Evolutionary conservation across 169 alveolate genomes (phyloP).

Genomic region (Theileria equi): DNA sequence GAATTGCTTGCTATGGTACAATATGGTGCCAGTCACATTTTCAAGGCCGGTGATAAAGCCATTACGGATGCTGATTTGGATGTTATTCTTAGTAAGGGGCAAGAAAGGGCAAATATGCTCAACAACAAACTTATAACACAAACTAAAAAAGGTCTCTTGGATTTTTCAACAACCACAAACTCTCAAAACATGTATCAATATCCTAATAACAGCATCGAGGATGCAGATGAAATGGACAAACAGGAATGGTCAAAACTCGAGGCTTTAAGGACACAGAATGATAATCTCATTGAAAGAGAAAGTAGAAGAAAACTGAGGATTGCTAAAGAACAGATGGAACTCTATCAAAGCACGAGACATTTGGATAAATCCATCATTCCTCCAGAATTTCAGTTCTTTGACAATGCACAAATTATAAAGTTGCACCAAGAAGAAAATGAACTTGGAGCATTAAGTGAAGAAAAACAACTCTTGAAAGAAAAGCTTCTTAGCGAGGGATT

Average conservation of each 20-base stretch:
- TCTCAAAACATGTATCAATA: constrained; percentile 62
- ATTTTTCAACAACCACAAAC: constrained; percentile 49
- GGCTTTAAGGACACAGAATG: constrained; percentile 40
- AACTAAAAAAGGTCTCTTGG: constrained; percentile 62
- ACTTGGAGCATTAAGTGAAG: constrained; percentile 57
- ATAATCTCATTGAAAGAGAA: constrained; percentile 32
- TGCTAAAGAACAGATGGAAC: constrained; percentile 27
- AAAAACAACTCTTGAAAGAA: constrained; percentile 52
- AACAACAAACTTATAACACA: constrained; percentile 65
- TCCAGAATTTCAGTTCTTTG: constrained; percentile 69
- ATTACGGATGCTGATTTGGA: constrained; percentile 73
- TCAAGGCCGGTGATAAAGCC: constrained; percentile 67
- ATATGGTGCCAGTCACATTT: constrained; percentile 73
- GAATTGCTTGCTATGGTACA: constrained; percentile 72
- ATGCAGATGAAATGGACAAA: constrained; percentile 47
- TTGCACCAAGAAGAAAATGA: constrained; percentile 58
- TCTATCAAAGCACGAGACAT: background rate
- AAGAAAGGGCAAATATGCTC: constrained; percentile 65
- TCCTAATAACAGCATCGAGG: constrained; percentile 52
- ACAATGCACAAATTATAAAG: constrained; percentile 36
- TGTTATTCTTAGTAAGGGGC: constrained; percentile 71
- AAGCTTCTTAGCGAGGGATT: constrained; percentile 64
- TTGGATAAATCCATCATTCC: constrained; percentile 5
- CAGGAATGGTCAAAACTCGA: constrained; percentile 67
- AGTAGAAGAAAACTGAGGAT: constrained; percentile 48